Evolutionary conservation across 129 eudicot species (phyloP), one percentile per base, ranked within the genome.

Genomic region (Escallonia rubra): DNA sequence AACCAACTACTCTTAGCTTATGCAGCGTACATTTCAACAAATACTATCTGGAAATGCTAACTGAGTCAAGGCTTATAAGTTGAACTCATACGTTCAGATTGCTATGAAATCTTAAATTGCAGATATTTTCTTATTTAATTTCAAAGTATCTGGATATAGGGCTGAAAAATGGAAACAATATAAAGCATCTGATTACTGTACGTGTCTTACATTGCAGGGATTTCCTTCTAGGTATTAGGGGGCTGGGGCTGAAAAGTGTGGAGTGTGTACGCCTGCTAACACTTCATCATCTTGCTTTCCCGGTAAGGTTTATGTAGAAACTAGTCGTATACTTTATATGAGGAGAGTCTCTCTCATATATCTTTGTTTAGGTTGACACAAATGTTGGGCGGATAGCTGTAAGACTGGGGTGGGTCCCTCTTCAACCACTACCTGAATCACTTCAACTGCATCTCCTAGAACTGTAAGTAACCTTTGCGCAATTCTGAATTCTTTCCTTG

Each of bases 371-470:
- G 99, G 97, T 94, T 42, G 99, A 94, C 84, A 90, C 93, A 58
- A 94, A 94, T 72, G 99, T 90, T 64, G 99, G 96, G 34, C 76
- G 99, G 51, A 90, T 94, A 64, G 96, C 97, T 45, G 99, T 94
- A 49, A 85, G 99, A 64, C 87, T 94, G 41, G 99, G 99, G 34
- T 94, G 99, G 99, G 99, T 94, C 54, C 99, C 99, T 14, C 92
- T 94, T 45, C 99, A 90, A 74, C 99, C 99, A 44, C 76, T 94
- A 41, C 99, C 99, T 0, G 97, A 94, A 71, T 82, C 93, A 16
- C 97, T 89, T 57, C 96, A 87, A 69, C 72, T 89, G 71, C 97
- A 94, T 72, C 94, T 90, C 59, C 82, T 89, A 74, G 97, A 94
- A 71, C 52, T 94, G 99, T 87, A 74, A 82, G 97, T 75, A 72